Evolutionary conservation across 352 stramenopile genomes (phyloP).

Genomic region (Albugo laibachii): DNA sequence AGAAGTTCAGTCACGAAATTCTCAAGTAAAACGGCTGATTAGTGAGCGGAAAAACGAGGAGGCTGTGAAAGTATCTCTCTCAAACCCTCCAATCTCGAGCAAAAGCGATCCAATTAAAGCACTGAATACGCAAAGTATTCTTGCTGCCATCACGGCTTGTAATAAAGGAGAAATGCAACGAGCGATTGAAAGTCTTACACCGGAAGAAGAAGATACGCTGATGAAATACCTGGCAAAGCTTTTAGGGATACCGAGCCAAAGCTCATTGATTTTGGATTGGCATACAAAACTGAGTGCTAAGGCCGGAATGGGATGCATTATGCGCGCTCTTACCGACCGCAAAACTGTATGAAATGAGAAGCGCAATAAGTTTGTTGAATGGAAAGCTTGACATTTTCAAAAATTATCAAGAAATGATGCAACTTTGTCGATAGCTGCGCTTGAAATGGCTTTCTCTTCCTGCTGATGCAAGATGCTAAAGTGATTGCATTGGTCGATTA

Average conservation of each 20-base stretch:
- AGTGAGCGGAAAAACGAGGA: slow-evolving; percentile 68
- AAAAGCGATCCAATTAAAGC: slow-evolving; percentile 44
- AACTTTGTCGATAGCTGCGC: too few species aligned
- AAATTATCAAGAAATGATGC: too few species aligned
- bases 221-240: slow-evolving; percentile 84
- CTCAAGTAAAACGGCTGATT: slow-evolving; percentile 47
- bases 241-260: slow-evolving; percentile 48
- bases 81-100: slow-evolving; percentile 43
- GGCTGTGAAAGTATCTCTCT: slow-evolving; percentile 43
- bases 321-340: slow-evolving; percentile 73
- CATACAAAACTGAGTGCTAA: slow-evolving; percentile 72
- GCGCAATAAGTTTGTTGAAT: too few species aligned
- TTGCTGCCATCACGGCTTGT: slow-evolving; percentile 49
- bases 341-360: slow-evolving; percentile 42
- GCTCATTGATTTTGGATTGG: slow-evolving; percentile 71
- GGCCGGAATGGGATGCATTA: slow-evolving; percentile 72
- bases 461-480: slow-evolving; percentile 14
- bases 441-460: too few species aligned
- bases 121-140: slow-evolving; percentile 62
- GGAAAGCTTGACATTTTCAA: too few species aligned
- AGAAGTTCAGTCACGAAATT: slow-evolving; percentile 31
- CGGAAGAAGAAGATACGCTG: slow-evolving; percentile 50
- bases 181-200: slow-evolving; percentile 46
- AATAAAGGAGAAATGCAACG: slow-evolving; percentile 79
- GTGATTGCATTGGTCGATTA: slow-evolving; percentile 36